Evolutionary conservation across 163 green algal genomes (phyloP).

Genomic region (Prototheca wickerhamii): DNA sequence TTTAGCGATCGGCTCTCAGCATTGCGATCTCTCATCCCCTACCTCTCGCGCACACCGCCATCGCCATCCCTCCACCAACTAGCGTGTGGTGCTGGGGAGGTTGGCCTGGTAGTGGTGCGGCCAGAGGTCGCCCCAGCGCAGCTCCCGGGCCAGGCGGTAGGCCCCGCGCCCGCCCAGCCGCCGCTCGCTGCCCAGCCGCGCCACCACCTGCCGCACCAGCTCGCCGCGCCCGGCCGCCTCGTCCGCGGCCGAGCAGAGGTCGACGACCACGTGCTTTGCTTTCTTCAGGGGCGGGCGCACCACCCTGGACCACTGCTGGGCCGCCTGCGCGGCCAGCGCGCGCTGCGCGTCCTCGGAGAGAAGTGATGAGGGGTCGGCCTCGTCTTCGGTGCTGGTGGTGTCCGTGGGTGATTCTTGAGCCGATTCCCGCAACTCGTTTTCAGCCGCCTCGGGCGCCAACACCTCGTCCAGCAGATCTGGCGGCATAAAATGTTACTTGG

Average conservation of each 20-base stretch:
- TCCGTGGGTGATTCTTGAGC: too few relatives aligned
- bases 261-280: constrained; percentile 54
- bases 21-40: too few relatives aligned
- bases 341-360: background rate
- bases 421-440: constrained; percentile 5
- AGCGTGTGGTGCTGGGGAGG: background rate
- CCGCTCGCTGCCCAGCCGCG: constrained; percentile 14
- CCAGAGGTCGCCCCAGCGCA: constrained; percentile 66
- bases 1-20: too few relatives aligned
- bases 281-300: constrained; percentile 53
- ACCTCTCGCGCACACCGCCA: background rate
- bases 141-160: constrained; percentile 44
- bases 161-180: constrained; percentile 34
- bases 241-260: constrained; percentile 44
- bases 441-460: constrained; percentile 2
- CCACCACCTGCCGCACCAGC: constrained; percentile 49
- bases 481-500: too few relatives aligned
- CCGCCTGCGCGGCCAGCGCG: constrained; percentile 13
- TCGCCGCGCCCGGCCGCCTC: background rate
- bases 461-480: too few relatives aligned
- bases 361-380: too few relatives aligned
- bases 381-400: too few relatives aligned
- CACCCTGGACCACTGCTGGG: constrained; percentile 38
- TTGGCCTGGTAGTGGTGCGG: constrained; percentile 37
- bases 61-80: background rate